phyloP scores from a whole-genome alignment of 164 flowering plant species.

The Annona squamosa region DNA sequence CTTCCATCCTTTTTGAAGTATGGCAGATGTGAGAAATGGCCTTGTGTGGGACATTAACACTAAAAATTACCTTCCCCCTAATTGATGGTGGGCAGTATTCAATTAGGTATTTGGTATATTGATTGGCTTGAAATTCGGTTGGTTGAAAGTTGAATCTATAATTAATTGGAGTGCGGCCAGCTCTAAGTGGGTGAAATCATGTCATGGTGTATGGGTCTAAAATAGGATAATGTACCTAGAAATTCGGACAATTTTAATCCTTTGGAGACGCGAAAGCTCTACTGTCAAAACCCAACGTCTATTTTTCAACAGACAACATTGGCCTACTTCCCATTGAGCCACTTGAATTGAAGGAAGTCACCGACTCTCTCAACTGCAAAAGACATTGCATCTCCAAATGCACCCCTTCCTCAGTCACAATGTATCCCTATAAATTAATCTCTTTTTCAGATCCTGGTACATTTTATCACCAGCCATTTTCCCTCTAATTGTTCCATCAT shows the following conservation, averaged over 20 bases:
- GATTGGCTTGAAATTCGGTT: too few species aligned
- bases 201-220: too few species aligned
- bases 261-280: too few species aligned
- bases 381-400: neutral
- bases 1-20: neutral
- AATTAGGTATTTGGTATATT: too few species aligned
- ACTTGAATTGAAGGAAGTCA: conserved; percentile 3
- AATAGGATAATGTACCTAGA: too few species aligned
- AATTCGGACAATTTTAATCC: too few species aligned
- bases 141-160: too few species aligned
- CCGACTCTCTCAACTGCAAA: conserved; percentile 5
- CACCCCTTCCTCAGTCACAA: neutral
- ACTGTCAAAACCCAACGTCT: neutral
- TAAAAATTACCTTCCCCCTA: neutral
- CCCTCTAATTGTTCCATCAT: neutral
- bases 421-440: neutral
- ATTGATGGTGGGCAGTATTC: neutral
- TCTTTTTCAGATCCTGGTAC: neutral
- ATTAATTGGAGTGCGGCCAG: too few species aligned
- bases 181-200: too few species aligned
- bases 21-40: neutral
- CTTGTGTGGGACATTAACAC: neutral
- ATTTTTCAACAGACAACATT: neutral
- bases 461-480: neutral
- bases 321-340: neutral